These are phyloP conservation scores for Fusarium equiseti DNA, from an alignment of 2,329 filamentous ascomycete genomes.

Conservation along the genomic window DNA sequence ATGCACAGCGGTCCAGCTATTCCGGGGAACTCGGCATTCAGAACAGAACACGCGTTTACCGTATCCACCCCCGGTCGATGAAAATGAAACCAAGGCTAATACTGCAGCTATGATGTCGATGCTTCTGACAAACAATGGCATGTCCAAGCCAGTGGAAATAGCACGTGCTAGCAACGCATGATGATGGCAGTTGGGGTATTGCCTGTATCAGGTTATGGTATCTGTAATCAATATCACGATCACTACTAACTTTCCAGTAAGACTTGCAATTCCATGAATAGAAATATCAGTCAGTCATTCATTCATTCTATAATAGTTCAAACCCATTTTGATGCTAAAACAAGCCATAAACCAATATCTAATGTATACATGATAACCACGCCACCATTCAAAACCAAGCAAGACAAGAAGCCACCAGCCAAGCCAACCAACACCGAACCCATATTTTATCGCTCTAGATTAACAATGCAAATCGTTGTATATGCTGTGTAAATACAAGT, in stretches of 20 bases:
- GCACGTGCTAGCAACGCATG: conserved; percentile 13
- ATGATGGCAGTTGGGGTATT: conserved; percentile 3
- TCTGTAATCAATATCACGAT: not conserved
- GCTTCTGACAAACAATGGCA: conserved; percentile 2
- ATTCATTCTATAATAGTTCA: conserved; percentile 7
- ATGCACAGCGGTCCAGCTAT: not conserved
- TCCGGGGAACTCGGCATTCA: conserved; percentile 26
- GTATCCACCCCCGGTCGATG: conserved; percentile 13
- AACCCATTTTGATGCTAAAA: conserved; percentile 8
- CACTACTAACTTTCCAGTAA: too few species aligned
- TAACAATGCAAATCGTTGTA: not conserved
- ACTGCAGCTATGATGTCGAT: conserved; percentile 26
- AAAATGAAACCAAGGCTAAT: conserved; percentile 14
- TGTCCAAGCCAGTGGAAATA: conserved; percentile 12
- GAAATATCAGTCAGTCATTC: conserved; percentile 12
- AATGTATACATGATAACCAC: conserved; percentile 10
- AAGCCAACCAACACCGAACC: not conserved
- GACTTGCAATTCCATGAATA: not conserved
- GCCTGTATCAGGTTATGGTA: not conserved
- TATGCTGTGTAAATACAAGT: not conserved
- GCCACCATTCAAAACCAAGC: conserved; percentile 1
- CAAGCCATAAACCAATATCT: conserved; percentile 4
- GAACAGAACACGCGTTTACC: not conserved
- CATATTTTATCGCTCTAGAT: conserved; percentile 10
- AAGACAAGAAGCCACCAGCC: not conserved